These are phyloP conservation scores for Globisporangium solare DNA, from an alignment of 352 stramenopile species.

Conservation along the genomic window DNA sequence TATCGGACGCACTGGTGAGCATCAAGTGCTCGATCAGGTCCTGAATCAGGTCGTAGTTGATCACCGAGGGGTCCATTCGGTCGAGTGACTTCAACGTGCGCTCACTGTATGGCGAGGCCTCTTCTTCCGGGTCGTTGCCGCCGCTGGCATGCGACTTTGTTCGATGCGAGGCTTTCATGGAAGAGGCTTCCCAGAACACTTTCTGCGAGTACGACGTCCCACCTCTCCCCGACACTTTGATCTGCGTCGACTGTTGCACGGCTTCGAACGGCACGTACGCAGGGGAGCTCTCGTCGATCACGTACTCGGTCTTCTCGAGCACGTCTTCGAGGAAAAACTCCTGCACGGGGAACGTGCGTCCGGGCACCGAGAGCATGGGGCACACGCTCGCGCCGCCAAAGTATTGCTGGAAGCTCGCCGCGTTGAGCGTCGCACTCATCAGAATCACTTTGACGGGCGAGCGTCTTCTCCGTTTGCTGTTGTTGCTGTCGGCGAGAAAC, in stretches of 20 bases:
- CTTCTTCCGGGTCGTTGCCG: background rate
- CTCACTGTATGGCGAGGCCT: conserved; percentile 64
- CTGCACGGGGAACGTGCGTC: conserved; percentile 94
- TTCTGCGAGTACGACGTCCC: conserved; percentile 59
- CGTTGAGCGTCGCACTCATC: conserved; percentile 97
- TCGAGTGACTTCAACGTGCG: conserved; percentile 82
- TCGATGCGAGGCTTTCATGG: conserved; percentile 34
- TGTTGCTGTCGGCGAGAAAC: conserved; percentile 53
- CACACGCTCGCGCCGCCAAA: conserved; percentile 84
- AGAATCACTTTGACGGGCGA: conserved; percentile 92
- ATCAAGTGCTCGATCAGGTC: conserved; percentile 83
- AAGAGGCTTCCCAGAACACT: conserved; percentile 41
- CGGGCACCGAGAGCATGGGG: conserved; percentile 89
- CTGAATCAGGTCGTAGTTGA: conserved; percentile 94
- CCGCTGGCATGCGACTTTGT: background rate
- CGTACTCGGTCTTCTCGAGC: conserved; percentile 81
- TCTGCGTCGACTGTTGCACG: conserved; percentile 38
- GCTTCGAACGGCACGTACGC: conserved; percentile 35
- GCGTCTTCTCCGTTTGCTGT: conserved; percentile 11
- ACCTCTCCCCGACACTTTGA: conserved; percentile 59
- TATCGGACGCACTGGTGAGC: conserved; percentile 32
- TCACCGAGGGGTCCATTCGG: conserved; percentile 86
- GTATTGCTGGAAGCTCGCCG: conserved; percentile 93
- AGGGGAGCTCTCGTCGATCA: conserved; percentile 69
- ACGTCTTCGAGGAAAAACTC: conserved; percentile 96